These are phyloP conservation scores for Salvia rosmarinus DNA, from an alignment of 257 asterid genomes.

Conservation along the genomic window DNA sequence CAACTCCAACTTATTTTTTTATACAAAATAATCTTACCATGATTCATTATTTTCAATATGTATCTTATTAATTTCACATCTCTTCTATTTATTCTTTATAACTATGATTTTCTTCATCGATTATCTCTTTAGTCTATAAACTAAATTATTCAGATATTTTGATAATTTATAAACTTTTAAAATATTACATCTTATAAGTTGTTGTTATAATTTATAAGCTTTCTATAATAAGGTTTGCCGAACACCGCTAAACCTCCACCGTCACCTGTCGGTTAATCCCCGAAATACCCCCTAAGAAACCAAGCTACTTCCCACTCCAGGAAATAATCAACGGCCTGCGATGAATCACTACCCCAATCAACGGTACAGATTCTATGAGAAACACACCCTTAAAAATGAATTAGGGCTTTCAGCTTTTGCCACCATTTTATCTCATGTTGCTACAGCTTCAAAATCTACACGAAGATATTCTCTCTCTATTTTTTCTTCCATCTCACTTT, in stretches of 20 bases:
- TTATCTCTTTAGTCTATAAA: too few species aligned
- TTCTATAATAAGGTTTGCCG: too few species aligned
- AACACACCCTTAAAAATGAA: conserved; percentile 39
- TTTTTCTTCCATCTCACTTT: conserved; percentile 24
- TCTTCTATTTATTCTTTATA: too few species aligned
- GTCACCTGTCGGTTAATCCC: conserved; percentile 38
- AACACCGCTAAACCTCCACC: neutral
- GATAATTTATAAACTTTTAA: too few species aligned
- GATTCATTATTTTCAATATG: too few species aligned
- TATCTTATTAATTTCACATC: too few species aligned
- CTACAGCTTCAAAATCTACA: conserved; percentile 6
- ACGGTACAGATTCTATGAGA: conserved; percentile 36
- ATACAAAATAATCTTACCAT: too few species aligned
- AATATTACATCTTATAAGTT: too few species aligned
- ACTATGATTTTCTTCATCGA: too few species aligned
- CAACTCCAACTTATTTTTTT: too few species aligned
- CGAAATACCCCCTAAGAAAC: conserved; percentile 26
- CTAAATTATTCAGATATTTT: too few species aligned
- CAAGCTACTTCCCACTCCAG: conserved; percentile 38
- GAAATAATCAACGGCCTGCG: conserved; percentile 48
- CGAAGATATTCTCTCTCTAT: conserved; percentile 20
- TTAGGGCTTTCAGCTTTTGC: conserved; percentile 52
- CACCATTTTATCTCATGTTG: conserved; percentile 30
- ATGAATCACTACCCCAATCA: conserved; percentile 20
- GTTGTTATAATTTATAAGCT: too few species aligned